A percentile compares a stretch with the other conserved stretches of the same genome.
These are phyloP conservation scores for Talaromyces amestolkiae DNA, from an alignment of 2,329 filamentous ascomycete genomes.

Conservation along the genomic window DNA sequence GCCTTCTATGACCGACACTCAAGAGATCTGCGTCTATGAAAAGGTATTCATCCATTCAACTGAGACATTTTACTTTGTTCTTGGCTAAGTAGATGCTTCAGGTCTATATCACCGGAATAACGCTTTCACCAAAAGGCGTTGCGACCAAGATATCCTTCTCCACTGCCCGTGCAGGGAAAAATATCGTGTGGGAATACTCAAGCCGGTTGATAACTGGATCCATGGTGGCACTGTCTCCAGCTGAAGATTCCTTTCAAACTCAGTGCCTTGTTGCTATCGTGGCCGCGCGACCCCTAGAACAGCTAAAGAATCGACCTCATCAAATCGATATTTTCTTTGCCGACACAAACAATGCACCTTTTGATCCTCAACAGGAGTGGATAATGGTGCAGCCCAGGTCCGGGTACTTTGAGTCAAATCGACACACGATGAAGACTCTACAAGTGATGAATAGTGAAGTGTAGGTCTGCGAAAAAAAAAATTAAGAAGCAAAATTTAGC, in stretches of 20 bases:
- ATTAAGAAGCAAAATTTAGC: conserved; percentile 7
- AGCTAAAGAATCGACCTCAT: conserved; percentile 64
- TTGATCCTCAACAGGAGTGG: conserved; percentile 68
- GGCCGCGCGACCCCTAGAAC: conserved; percentile 64
- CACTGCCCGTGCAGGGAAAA: conserved; percentile 61
- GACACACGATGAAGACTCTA: conserved; percentile 70
- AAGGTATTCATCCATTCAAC: conserved; percentile 49
- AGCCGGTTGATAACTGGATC: conserved; percentile 56
- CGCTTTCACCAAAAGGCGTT: conserved; percentile 61
- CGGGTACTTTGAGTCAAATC: conserved; percentile 74
- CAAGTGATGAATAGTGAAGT: conserved; percentile 62
- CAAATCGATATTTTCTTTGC: conserved; percentile 75
- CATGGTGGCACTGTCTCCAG: conserved; percentile 55
- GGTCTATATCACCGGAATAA: conserved; percentile 66
- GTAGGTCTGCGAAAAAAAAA: conserved; percentile 30
- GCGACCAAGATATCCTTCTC: conserved; percentile 71
- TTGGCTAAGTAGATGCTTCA: conserved; percentile 35
- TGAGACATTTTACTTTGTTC: neutral
- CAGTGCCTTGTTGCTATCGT: conserved; percentile 70
- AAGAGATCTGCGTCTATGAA: conserved; percentile 65
- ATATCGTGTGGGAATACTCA: conserved; percentile 66
- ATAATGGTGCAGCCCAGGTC: conserved; percentile 74
- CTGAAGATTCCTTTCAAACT: conserved; percentile 59
- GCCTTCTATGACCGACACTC: conserved; percentile 58
- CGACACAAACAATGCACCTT: conserved; percentile 55